These are phyloP conservation scores for Acephala macrosclerotiorum DNA, from an alignment of 2,329 filamentous ascomycete genomes.

Conservation along the genomic window DNA sequence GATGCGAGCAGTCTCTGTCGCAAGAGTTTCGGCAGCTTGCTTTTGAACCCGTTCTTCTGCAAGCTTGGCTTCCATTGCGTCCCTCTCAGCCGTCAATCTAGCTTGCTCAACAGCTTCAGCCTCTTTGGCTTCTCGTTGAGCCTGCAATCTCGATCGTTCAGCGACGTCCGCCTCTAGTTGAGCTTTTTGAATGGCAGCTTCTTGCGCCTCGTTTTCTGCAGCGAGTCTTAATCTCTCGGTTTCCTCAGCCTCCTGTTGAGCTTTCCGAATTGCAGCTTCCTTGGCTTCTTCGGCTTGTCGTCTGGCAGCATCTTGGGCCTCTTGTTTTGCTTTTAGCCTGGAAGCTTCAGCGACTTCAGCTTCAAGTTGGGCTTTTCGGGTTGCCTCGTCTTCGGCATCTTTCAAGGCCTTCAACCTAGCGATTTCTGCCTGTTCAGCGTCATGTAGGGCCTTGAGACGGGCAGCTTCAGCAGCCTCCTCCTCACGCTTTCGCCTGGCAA, in stretches of 20 bases:
- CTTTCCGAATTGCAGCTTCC: neutral
- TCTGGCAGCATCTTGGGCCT: neutral
- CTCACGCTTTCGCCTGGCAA: neutral
- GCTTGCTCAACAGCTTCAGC: neutral
- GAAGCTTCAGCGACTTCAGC: conserved; percentile 11
- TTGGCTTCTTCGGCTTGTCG: conserved; percentile 8
- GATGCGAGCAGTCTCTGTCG: neutral
- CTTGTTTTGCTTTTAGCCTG: neutral
- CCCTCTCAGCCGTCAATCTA: neutral
- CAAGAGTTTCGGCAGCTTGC: neutral
- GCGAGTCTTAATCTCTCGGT: neutral
- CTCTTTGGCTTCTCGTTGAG: neutral
- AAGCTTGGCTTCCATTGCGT: neutral
- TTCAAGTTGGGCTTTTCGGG: neutral
- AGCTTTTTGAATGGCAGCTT: conserved; percentile 2
- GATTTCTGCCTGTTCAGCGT: conserved; percentile 8
- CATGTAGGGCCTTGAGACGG: conserved; percentile 5
- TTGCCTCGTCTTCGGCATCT: conserved; percentile 8
- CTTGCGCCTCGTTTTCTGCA: neutral
- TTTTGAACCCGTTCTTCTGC: conserved; percentile 4
- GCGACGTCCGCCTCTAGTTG: neutral
- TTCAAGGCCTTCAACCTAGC: conserved; percentile 4
- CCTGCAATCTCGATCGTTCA: neutral
- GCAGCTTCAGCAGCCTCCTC: conserved; percentile 8
- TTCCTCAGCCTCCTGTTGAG: conserved; percentile 19